Conservation (phyloP, 768 basidiomycete species). For the Mrakia blollopis region DNA sequence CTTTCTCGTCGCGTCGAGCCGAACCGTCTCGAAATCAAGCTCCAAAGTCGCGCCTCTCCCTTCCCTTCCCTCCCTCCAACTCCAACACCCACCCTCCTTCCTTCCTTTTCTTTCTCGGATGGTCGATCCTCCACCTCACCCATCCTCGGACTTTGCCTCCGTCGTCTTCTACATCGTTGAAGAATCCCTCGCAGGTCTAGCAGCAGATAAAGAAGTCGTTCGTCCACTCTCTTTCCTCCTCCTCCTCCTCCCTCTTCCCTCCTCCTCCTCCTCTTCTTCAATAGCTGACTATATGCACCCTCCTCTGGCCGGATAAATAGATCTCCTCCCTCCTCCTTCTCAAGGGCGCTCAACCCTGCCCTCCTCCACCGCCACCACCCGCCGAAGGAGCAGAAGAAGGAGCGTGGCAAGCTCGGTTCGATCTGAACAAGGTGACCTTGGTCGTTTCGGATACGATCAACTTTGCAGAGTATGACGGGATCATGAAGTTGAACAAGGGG, state of each 20-base stretch:
- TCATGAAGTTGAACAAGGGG: not conserved
- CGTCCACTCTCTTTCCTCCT: not conserved
- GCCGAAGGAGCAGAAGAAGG: not conserved
- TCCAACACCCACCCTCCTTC: not conserved
- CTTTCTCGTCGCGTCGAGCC: not conserved
- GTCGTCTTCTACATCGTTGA: too few relatives aligned
- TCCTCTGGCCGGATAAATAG: not conserved
- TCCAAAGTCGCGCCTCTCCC: too few relatives aligned
- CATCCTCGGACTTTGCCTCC: too few relatives aligned
- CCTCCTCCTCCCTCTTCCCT: not conserved
- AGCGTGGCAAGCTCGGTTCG: not conserved
- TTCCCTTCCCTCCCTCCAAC: too few relatives aligned
- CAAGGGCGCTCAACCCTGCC: too few relatives aligned
- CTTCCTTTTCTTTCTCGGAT: not conserved
- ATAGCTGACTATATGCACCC: too few relatives aligned
- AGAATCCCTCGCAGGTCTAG: too few relatives aligned
- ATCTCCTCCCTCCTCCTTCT: too few relatives aligned
- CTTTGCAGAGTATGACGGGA: not conserved
- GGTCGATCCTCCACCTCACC: not conserved
- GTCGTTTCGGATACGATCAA: not conserved
- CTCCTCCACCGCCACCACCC: too few relatives aligned
- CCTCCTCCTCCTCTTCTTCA: conserved; percentile 50
- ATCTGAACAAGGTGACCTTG: not conserved
- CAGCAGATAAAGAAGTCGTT: too few relatives aligned
- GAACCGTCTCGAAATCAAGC: too few relatives aligned